Evolutionary conservation across 208 protist species (phyloP).

Genomic region (Acanthamoeba sp.): DNA sequence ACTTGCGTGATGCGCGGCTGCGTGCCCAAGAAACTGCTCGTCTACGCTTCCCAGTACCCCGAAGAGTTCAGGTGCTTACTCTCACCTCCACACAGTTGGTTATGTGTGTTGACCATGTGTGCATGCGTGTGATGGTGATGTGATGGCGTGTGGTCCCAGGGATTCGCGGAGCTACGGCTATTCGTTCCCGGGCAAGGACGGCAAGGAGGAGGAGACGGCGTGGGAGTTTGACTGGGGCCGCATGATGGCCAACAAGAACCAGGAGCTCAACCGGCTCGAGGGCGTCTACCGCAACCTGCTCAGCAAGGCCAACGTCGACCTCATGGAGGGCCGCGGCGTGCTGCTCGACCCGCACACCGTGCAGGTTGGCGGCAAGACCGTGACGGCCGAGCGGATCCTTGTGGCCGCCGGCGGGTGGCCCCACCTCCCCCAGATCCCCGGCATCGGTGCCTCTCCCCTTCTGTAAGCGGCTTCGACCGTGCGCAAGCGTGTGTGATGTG

Average conservation of each 20-base stretch:
- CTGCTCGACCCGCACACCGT: constrained; percentile 84
- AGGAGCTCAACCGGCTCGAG: constrained; percentile 14
- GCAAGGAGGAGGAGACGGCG: neutral
- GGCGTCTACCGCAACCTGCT: constrained; percentile 35
- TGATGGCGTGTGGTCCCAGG: neutral
- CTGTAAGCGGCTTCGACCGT: too few species aligned
- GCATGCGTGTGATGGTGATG: neutral
- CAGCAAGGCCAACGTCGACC: constrained; percentile 6
- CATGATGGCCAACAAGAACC: constrained; percentile 9
- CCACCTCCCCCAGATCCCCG: constrained; percentile 72
- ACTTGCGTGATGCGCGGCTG: constrained; percentile 92
- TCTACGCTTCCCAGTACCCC: constrained; percentile 78
- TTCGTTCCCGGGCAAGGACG: neutral
- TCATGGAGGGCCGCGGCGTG: constrained; percentile 82
- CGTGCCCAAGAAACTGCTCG: constrained; percentile 93
- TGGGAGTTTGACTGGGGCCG: neutral
- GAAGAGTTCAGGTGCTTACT: constrained; percentile 35
- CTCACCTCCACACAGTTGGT: neutral
- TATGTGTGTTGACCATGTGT: too few species aligned
- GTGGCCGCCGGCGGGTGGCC: constrained; percentile 87
- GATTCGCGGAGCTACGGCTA: neutral
- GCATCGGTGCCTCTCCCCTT: neutral
- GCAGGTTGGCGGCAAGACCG: constrained; percentile 57
- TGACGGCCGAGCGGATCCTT: constrained; percentile 86
- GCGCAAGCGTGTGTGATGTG: neutral